Evolutionary conservation across 2,329 filamentous ascomycete genomes (phyloP), one percentile per base, ranked within the genome.

Genomic region (Teratosphaeriaceae sp.): DNA sequence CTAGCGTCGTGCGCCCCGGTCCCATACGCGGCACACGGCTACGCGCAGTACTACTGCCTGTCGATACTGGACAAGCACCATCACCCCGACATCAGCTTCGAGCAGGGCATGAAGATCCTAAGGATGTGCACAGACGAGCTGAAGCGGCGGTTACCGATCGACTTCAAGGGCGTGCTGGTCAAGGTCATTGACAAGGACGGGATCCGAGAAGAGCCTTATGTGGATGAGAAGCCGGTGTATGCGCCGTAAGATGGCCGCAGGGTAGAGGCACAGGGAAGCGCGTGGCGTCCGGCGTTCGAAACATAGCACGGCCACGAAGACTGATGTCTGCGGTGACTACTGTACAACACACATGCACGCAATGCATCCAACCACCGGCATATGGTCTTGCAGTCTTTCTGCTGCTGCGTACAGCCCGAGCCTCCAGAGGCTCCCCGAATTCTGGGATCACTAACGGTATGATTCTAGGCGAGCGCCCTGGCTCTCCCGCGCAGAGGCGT

Each of bases 21-120:
- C 37, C 92, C 92, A 43, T 98, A 98, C 64, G 94, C 92, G 38
- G 92, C 92, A 48, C 94, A 98, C 60, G 92, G 92, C 56, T 98
- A 98, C 70, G 92, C 92, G 56, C 92, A 98, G 84, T 97, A 97
- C 76, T 98, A 98, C 76, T 98, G 92, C 67, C 77, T 98, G 48
- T 94, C 88, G 5, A 94, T 95, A 56, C 80, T 98, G 40, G 92
- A 98, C 73, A 98, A 98, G 75, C 92, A 98, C 67, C 92, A 98
- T 66, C 86, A 96, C 62, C 90, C 92, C 37, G 84, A 96, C 62
- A 97, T 98, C 67, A 79, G 78, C 48, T 81, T 92, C 42, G 88
- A 85, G 50, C 79, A 94, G 66, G 92, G 92, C 44, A 79, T 95
- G 70, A 92, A 95, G 75, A 80, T 98, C 50, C 73, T 98, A 60